Base-by-base conservation (phyloP, 1,139 yeast genomes). In the Geotrichum restrictum region DNA sequence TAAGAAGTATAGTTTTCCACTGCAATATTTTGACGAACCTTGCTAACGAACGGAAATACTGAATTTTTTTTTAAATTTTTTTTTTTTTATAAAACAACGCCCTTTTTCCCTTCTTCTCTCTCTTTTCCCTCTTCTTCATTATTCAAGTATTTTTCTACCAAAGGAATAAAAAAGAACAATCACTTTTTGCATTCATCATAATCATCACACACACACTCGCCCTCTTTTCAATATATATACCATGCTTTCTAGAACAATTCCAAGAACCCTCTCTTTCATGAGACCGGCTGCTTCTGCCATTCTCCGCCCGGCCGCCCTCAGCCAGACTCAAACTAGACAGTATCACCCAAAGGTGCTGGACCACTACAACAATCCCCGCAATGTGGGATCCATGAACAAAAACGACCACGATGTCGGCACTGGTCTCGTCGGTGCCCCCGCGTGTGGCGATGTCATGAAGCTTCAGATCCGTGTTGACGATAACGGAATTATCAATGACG, bases 401-500 rank as follows among this genome's bases (percentile, higher is more conserved):
- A 78, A 77, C 58, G 80, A 82, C 57, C 65, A 71, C 22, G 80
- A 83, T 61, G 98, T 93, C n/a, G 98, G 98, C 44, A 93, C 98
- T 1, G 98, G 98, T 1, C 79, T 93, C 44, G 98, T 93, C 18
- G 76, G 98, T 52, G 98, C 98, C 0, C 98, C 98, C 53, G 98
- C 98, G 0, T 93, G 98, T 75, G 98, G 98, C 56, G 98, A 93
- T 74, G 98, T 93, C 50, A 93, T 93, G 97, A 85, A 95, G 73
- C 79, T 93, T 61, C 98, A 93, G 70, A 93, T 93, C 65, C 82
- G 91, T 67, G 98, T 93, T 16, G 98, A 89, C 63, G 83, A 80
- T 54, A 83, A 95, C 33, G 98, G 98, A 1, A 77, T 87, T 55
- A 93, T 93, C 64, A 82, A 87, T 69, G 96, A 93, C 69, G 98